Evolutionary conservation across 768 basidiomycete species (phyloP), one percentile per base, ranked within the genome.

Genomic region (Melanogaster broomeanus): DNA sequence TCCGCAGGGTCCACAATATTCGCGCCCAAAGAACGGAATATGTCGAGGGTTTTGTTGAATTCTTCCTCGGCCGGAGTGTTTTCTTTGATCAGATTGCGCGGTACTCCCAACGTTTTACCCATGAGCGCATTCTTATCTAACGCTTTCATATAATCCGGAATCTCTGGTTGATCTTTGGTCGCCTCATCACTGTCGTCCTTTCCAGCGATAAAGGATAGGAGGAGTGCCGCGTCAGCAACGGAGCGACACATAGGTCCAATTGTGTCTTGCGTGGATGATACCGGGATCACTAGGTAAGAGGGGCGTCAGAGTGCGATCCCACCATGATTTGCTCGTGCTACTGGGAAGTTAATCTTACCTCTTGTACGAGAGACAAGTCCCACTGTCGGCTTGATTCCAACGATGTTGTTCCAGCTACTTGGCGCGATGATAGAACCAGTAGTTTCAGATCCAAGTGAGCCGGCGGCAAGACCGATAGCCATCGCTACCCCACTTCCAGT

Each of bases 1-100:
- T 85, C 81, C 1, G 83, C 82, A 0, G 84, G 83, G 59, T 88
- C 85, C 3, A 86, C 70, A 18, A 87, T 67, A 9, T 62, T 68
- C 15, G 77, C 77, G 11, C 77, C 80, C 8, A 77, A 64, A 2
- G 51, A 45, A 30, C 68, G 64, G 35, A 80, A 65, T 8, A 65
- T 61, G 34, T 67, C 69, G 21, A 80, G 53, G 3, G 75, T 70
- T 15, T 60, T 66, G 13, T 75, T 63, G 59, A 80, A 80, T 7
- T 69, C 61, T 6, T 72, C 53, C 6, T 70, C 47, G 33, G 72
- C 63, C 18, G 62, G 45, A 8, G 55, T n/a, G 27, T 63, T 35
- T 2, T 59, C 52, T 19, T 53, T 53, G n/a, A 67, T 45, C 45
- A 74, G 66, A 16, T 48, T 51, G 8, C 79, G 70, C 2, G 77